These are phyloP conservation scores for Hymenoscyphus salicellus DNA, from an alignment of 2,329 filamentous ascomycete genomes.

Conservation along the genomic window DNA sequence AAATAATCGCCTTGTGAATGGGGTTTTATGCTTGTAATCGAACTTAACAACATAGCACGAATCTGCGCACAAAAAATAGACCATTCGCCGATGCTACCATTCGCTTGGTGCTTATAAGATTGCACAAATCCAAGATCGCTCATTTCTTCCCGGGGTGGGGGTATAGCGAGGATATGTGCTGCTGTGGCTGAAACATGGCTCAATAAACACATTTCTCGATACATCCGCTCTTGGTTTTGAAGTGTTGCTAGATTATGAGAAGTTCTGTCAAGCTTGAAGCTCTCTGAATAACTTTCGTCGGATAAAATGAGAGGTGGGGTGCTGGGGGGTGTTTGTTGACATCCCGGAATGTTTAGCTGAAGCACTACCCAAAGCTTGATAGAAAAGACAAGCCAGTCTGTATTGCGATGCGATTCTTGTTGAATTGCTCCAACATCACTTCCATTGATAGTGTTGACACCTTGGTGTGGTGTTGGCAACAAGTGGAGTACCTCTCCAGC, in stretches of 20 bases:
- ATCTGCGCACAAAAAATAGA: constrained; percentile 2
- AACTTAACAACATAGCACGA: constrained; percentile 2
- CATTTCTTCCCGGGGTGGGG: neutral
- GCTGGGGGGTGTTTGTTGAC: neutral
- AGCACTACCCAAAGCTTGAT: constrained; percentile 12
- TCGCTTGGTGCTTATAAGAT: neutral
- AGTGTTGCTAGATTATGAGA: constrained; percentile 11
- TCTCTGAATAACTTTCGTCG: constrained; percentile 3
- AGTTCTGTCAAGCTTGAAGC: constrained; percentile 9
- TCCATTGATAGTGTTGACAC: constrained; percentile 7
- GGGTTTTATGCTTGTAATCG: neutral
- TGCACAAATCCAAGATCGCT: neutral
- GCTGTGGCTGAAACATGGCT: constrained; percentile 4
- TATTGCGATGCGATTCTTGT: constrained; percentile 8
- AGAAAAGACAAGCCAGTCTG: constrained; percentile 9
- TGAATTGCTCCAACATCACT: constrained; percentile 9
- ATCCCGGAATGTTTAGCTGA: constrained; percentile 6
- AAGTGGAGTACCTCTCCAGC: constrained; percentile 9
- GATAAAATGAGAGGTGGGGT: constrained; percentile 4
- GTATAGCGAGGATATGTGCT: neutral
- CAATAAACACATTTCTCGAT: constrained; percentile 9
- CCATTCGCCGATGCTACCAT: neutral
- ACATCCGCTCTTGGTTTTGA: constrained; percentile 13
- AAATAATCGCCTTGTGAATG: constrained; percentile 1
- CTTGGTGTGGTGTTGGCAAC: constrained; percentile 1